Conservation (phyloP, 2,329 filamentous ascomycete species). For the Xylaria sp. region DNA sequence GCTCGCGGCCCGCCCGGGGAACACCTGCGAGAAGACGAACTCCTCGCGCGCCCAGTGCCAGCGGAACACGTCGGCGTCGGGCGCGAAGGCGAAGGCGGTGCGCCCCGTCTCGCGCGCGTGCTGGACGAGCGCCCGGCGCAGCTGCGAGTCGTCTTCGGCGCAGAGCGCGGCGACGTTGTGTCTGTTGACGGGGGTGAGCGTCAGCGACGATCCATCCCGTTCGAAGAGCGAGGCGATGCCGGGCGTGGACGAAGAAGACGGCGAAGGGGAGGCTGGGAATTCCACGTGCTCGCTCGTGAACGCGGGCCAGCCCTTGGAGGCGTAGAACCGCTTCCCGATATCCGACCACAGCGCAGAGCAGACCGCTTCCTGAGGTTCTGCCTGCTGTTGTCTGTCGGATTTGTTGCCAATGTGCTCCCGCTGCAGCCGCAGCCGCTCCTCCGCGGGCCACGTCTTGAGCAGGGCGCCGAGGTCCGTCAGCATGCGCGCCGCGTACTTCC, state of each 20-base stretch:
- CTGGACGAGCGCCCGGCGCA: slow-evolving; percentile 65
- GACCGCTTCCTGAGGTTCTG: slow-evolving; percentile 49
- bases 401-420: not conserved
- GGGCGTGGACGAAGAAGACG: slow-evolving; percentile 37
- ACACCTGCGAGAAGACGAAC: slow-evolving; percentile 75
- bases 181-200: slow-evolving; percentile 61
- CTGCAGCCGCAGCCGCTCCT: slow-evolving; percentile 28
- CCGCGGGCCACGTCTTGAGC: slow-evolving; percentile 54
- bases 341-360: slow-evolving; percentile 90
- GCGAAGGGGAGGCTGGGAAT: slow-evolving; percentile 55
- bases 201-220: not conserved
- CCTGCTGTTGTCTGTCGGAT: not conserved
- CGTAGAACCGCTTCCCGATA: slow-evolving; percentile 86
- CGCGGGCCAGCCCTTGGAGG: slow-evolving; percentile 78
- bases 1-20: slow-evolving; percentile 59
- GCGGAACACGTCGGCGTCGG: slow-evolving; percentile 73
- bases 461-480: slow-evolving; percentile 69
- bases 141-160: slow-evolving; percentile 69
- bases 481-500: slow-evolving; percentile 83
- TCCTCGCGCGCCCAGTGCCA: slow-evolving; percentile 88
- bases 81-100: slow-evolving; percentile 72
- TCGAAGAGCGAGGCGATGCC: slow-evolving; percentile 44
- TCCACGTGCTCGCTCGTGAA: slow-evolving; percentile 79
- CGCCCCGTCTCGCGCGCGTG: slow-evolving; percentile 52
- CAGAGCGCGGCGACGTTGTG: slow-evolving; percentile 72